Base-by-base conservation (phyloP, 192 early-diverging fungal genomes). In the Lobulomyces angularis region DNA sequence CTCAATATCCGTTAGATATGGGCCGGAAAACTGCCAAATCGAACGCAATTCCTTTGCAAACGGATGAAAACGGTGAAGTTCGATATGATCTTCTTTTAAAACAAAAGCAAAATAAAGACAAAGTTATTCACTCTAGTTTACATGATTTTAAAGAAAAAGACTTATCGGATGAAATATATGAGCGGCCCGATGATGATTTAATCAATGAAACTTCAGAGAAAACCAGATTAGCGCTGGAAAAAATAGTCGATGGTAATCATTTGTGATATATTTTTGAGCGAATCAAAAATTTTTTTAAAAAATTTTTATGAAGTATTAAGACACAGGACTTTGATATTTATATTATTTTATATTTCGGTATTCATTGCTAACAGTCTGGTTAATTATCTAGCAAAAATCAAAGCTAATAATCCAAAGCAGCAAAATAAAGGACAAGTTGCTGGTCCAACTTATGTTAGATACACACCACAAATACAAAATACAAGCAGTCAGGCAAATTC, bases 1-100 rank as follows among this genome's bases (percentile, higher is more conserved):
- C 78, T 2, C 95, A 98, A 57, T 96, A 93, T 46, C 95, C 95
- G 8, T 60, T 89, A 24, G 88, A 90, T 43, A 84, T 98, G 86
- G 95, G 95, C 7, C 71, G 82, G 5, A 80, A 77, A 46, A 80
- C 77, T 41, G 62, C 51, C 23, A 56, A 57, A 26, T 69, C 59
- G 3, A 70, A 67, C 35, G 72, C 88, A 0, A 69, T 99, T 38
- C 73, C 87, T 18, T 71, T 93, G 27, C 81, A 95, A 55, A 86
- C 91, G 0, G 93, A 99, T 59, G 69, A 59, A 24, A 73, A 87
- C 5, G 95, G 95, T 30, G 84, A 88, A 41, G 65, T 88, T 20
- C 76, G 73, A 40, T 95, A 93, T 58, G 90, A 92, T 59, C 76
- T 85, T 11, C 71, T 99, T 24, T 79, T 88, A 24, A 71, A 67